Percentiles rank a stretch among this genome's conserved stretches.
Evolutionary conservation across 176 grass and related monocot genomes (phyloP).

Genomic region (Oryza australiensis): DNA sequence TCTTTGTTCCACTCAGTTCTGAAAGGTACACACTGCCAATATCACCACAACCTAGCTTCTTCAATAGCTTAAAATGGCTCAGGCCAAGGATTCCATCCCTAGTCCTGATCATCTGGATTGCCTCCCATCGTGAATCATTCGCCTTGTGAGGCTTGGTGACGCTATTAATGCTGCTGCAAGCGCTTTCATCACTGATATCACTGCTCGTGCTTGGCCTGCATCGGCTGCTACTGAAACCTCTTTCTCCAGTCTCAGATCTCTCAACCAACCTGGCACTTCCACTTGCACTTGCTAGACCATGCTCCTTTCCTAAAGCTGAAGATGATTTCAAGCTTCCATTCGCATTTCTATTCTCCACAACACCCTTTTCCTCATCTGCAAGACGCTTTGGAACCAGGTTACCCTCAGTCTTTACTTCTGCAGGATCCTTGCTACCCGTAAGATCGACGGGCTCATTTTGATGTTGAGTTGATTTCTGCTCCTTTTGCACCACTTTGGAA

Average conservation of each 20-base stretch:
- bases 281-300: conserved; percentile 35
- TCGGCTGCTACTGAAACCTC: conserved; percentile 49
- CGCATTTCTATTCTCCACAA: conserved; percentile 7
- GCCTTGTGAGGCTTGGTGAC: conserved; percentile 75
- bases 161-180: conserved; percentile 67
- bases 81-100: conserved; percentile 62
- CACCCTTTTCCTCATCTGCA: conserved; percentile 49
- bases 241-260: conserved; percentile 48
- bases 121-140: conserved; percentile 77
- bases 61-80: conserved; percentile 76
- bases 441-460: conserved; percentile 13
- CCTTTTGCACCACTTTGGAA: conserved; percentile 5
- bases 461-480: conserved; percentile 32
- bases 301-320: conserved; percentile 24
- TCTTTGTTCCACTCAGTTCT: conserved; percentile 70
- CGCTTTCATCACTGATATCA: conserved; percentile 74
- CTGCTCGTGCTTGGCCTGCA: conserved; percentile 63
- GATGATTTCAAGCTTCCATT: conserved; percentile 37
- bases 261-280: conserved; percentile 42
- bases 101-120: conserved; percentile 56
- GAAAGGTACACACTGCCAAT: conserved; percentile 88
- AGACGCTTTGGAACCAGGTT: neutral
- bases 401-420: conserved; percentile 6
- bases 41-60: conserved; percentile 74
- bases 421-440: neutral